phyloP scores from a whole-genome alignment of 306 rosid species.

The Leucaena leucocephala region DNA sequence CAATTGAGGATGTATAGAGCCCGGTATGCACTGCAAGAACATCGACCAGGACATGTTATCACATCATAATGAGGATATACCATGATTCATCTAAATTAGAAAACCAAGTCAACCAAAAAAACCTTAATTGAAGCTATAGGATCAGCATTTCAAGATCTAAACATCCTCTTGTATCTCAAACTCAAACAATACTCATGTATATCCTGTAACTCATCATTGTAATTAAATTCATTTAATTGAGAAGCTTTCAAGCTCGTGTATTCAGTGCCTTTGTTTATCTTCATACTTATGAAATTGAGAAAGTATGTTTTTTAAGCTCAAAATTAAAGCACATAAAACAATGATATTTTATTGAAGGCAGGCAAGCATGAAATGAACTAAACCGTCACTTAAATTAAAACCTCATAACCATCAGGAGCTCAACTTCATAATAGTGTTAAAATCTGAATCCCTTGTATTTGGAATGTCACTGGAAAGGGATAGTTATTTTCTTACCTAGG shows the following conservation, averaged over 20 bases:
- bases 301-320: background rate
- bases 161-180: background rate
- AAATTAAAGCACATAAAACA: background rate
- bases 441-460: background rate
- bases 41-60: background rate
- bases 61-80: slow-evolving; percentile 5
- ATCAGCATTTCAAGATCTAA: background rate
- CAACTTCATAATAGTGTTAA: background rate
- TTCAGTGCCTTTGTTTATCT: background rate
- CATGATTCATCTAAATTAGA: background rate
- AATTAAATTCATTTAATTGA: background rate
- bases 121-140: background rate
- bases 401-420: background rate
- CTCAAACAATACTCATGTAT: background rate
- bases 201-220: background rate
- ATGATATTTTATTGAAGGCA: background rate
- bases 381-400: background rate
- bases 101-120: background rate
- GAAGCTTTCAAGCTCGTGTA: background rate
- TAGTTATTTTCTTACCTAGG: background rate
- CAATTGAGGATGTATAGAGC: slow-evolving; percentile 17
- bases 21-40: slow-evolving; percentile 16
- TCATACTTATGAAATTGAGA: background rate
- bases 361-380: background rate
- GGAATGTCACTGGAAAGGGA: slow-evolving; percentile 1